Conservation (phyloP, 345 rosid genomes). For the Noccaea bulbosa region DNA sequence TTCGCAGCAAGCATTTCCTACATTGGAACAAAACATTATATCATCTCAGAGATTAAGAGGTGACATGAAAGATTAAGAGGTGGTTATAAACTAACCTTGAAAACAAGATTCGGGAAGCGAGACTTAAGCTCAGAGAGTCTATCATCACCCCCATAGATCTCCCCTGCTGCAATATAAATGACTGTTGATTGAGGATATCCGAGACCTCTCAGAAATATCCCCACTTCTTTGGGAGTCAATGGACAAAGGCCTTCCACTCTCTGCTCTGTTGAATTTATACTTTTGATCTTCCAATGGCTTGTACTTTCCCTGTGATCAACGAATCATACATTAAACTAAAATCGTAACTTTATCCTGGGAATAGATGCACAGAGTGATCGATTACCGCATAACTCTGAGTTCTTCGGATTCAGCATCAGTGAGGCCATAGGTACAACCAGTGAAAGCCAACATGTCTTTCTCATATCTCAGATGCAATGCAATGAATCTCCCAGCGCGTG, state of each 20-base stretch:
- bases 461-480: conserved; percentile 96
- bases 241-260: conserved; percentile 83
- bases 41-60: neutral
- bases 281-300: conserved; percentile 94
- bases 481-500: conserved; percentile 71
- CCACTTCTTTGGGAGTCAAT: conserved; percentile 90
- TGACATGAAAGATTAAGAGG: neutral
- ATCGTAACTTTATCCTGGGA: neutral
- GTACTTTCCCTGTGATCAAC: conserved; percentile 64
- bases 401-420: conserved; percentile 82
- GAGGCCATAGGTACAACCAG: conserved; percentile 88
- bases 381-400: conserved; percentile 81
- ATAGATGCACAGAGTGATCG: conserved; percentile 30
- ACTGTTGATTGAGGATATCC: conserved; percentile 76
- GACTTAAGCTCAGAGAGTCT: conserved; percentile 67
- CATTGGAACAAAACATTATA: conserved; percentile 13
- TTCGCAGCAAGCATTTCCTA: conserved; percentile 74
- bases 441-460: conserved; percentile 96
- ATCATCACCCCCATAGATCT: conserved; percentile 81
- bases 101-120: conserved; percentile 74
- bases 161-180: conserved; percentile 90
- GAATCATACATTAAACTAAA: neutral
- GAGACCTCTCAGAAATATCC: conserved; percentile 79
- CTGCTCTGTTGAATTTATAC: conserved; percentile 88
- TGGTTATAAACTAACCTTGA: conserved; percentile 62